Evolutionary conservation across 2,329 filamentous ascomycete species (phyloP), one percentile per base, ranked within the genome.

Genomic region (Fusarium redolens): DNA sequence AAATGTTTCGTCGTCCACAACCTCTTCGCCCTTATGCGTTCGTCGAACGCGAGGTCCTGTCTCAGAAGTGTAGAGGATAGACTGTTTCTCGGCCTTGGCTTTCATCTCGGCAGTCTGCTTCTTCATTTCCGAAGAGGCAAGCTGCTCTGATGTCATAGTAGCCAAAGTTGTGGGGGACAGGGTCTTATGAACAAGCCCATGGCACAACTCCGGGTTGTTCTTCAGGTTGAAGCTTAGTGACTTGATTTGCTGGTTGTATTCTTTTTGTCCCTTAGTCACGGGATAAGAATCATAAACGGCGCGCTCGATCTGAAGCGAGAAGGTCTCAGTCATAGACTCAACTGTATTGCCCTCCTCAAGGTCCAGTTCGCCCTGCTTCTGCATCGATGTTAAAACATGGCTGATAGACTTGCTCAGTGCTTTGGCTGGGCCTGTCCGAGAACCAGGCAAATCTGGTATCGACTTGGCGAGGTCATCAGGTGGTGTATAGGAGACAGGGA

Each of bases 21-120:
- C 82, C 79, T 98, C 96, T 65, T 98, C 95, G 17, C 96, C 96
- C 82, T 98, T 98, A 84, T 98, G 96, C 4, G 96, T 98, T 75
- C 93, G 91, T 77, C 95, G 90, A 63, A 98, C 92, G 6, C 95
- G 91, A 7, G 95, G 94, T 54, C 90, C 88, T 2, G 81, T 81
- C 22, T 93, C 90, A 25, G 93, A 90, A 18, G 94, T 89, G 67
- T 96, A 91, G 38, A 97, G 88, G 51, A 96, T 95, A 50, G 96
- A 93, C 80, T 96, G 93, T 77, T 95, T 93, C 78, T 96, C 93
- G 0, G 91, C 90, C 68, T 90, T 89, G 56, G 93, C 92, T 81
- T 93, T 92, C 87, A 96, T 91, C 75, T 92, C 90, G 20, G 92
- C 92, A 30, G 90, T 92, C 79, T 94, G 89, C 33, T 88, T 88